Conservation (phyloP, 140 eudicot species). For the Oenanthe javanica region DNA sequence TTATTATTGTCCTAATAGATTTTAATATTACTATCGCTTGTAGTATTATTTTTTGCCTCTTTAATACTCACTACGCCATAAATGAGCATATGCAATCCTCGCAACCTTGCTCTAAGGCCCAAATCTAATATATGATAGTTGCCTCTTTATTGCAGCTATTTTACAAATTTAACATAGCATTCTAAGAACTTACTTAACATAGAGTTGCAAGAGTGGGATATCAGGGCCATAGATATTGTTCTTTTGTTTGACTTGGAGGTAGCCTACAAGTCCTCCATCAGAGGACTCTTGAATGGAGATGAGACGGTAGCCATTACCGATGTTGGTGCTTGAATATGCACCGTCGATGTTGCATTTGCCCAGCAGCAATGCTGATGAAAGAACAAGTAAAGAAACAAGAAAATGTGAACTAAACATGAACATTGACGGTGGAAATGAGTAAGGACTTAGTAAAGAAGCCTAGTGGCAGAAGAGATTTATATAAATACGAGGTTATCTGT, state of each 20-base stretch:
- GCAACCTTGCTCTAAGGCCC: too few species aligned
- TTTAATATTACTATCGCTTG: too few species aligned
- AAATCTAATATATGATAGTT: too few species aligned
- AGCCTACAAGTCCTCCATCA: conserved; percentile 73
- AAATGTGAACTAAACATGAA: not conserved
- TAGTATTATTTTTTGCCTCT: too few species aligned
- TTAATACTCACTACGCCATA: too few species aligned
- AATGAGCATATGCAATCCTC: too few species aligned
- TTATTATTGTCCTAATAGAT: too few species aligned
- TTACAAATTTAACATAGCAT: not conserved
- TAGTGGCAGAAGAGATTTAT: not conserved
- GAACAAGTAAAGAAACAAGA: conserved; percentile 6
- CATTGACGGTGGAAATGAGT: not conserved
- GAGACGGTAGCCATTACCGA: conserved; percentile 77
- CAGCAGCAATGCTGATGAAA: conserved; percentile 8
- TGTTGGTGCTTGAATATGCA: conserved; percentile 36
- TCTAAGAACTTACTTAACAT: conserved; percentile 54
- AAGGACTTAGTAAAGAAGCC: not conserved
- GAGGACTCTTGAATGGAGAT: conserved; percentile 51
- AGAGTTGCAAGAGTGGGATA: conserved; percentile 71
- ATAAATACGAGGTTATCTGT: too few species aligned
- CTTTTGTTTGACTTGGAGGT: conserved; percentile 56
- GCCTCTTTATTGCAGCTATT: too few species aligned
- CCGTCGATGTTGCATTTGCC: not conserved
- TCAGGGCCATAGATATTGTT: conserved; percentile 77